Conservation (phyloP, 768 basidiomycete species). For the Collybia nuda region DNA sequence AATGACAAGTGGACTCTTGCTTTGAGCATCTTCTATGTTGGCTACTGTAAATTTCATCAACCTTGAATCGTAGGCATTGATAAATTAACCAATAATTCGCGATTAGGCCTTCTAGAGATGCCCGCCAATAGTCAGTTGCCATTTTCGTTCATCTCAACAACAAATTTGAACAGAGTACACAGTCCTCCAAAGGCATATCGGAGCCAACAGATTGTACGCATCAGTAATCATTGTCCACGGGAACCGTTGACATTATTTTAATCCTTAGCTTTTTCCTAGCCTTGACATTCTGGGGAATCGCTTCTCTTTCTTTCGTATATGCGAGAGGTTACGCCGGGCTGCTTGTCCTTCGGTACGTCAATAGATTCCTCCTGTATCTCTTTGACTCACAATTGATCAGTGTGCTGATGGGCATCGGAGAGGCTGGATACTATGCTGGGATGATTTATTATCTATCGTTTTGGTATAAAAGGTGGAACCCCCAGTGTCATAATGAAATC, state of each 20-base stretch:
- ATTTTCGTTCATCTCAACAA: not conserved
- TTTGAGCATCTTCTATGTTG: slow-evolving; percentile 59
- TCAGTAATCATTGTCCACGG: not conserved
- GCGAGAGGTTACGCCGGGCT: slow-evolving; percentile 53
- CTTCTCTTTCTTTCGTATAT: slow-evolving; percentile 53
- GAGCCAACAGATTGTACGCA: slow-evolving; percentile 55
- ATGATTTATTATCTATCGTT: slow-evolving; percentile 64
- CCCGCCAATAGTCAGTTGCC: slow-evolving; percentile 47
- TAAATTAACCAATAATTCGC: not conserved
- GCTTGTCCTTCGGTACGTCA: slow-evolving; percentile 42
- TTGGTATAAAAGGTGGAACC: slow-evolving; percentile 45
- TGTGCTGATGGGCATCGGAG: slow-evolving; percentile 60
- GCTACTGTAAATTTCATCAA: slow-evolving; percentile 42
- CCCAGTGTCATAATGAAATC: too few relatives aligned
- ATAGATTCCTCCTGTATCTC: not conserved
- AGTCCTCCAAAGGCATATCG: slow-evolving; percentile 58
- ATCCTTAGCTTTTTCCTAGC: slow-evolving; percentile 52
- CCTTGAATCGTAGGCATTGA: not conserved
- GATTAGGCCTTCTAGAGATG: slow-evolving; percentile 50
- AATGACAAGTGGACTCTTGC: slow-evolving; percentile 60
- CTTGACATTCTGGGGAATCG: slow-evolving; percentile 50
- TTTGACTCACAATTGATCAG: slow-evolving; percentile 21
- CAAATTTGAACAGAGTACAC: not conserved
- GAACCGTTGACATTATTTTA: not conserved
- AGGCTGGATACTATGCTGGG: slow-evolving; percentile 59